Base-by-base conservation (phyloP, 73 alveolate genomes). In the Blepharisma japonicum region DNA sequence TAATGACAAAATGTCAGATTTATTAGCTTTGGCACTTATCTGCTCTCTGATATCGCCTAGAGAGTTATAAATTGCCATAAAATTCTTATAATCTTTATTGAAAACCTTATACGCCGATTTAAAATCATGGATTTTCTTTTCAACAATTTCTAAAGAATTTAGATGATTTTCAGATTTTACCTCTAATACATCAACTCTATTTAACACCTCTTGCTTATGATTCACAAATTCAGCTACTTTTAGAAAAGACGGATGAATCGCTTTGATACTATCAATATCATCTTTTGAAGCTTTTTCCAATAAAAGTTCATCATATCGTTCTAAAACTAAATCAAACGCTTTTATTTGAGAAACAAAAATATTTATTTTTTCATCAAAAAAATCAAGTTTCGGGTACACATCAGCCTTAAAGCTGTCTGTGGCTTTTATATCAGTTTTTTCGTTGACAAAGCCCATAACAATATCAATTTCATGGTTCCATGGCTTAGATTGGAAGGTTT, bases 301-400 rank as follows among this genome's bases (percentile, higher is more conserved):
- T 8, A 61, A 14, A 20, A 61, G 14, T 25, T 61, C 74, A 25
- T 61, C 74, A 25, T 61, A 61, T 20, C 74, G 0, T 4, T 61
- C 74, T 18, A 61, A 39, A 18, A 61, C 74, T 25, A n/a, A 9
- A 25, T 61, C 74, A 25, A 61, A 61, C 5, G 47, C 74, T 61
- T 61, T 39, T n/a, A 61, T 61, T 61, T 61, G 14, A 1, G 18
- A 14, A 1, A 14, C 23, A 4, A 61, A 61, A 61, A 61, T n/a
- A 9, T 25, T 25, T 8, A 61, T 25, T 61, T 61, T 61, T 25
- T 61, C 74, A 25, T 61, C 74, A 18, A 61, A 61, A 61, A 61
- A 61, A n/a, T 61, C 18, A 25, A 61, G 47, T 61, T 61, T n/a
- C 2, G 74, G 74, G 18, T 14, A 18, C n/a, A 61, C 38, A 25